Percentiles rank a stretch among this genome's conserved stretches.
phyloP scores from a whole-genome alignment of 805 yeast species.

The Nakazawaea peltata region DNA sequence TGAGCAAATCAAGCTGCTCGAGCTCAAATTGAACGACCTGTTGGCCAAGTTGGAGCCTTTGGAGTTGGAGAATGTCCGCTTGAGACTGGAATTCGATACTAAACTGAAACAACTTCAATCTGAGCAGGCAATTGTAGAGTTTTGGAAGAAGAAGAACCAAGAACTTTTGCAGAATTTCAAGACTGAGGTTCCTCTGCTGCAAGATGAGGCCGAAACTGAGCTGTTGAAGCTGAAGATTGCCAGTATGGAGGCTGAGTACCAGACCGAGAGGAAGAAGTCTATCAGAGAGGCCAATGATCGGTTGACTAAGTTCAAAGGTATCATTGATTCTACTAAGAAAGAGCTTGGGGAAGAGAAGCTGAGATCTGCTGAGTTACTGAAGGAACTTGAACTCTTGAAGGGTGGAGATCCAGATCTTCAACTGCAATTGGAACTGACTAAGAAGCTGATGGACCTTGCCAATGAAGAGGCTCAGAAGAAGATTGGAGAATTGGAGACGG shows the following conservation, averaged over 20 bases:
- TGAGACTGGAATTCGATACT: slow-evolving; percentile 34
- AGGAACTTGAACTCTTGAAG: slow-evolving; percentile 19
- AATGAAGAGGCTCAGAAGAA: slow-evolving; percentile 3
- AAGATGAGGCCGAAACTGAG: slow-evolving; percentile 16
- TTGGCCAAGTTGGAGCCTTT: slow-evolving; percentile 35
- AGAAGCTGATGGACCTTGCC: slow-evolving; percentile 10
- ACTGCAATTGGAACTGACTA: slow-evolving; percentile 15
- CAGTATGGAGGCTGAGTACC: slow-evolving; percentile 12
- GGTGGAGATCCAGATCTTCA: slow-evolving; percentile 11
- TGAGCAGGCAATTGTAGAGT: slow-evolving; percentile 44
- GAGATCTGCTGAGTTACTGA: not conserved
- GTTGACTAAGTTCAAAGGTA: slow-evolving; percentile 9
- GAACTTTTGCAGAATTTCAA: slow-evolving; percentile 34
- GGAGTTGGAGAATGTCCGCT: slow-evolving; percentile 26
- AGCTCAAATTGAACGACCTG: slow-evolving; percentile 25
- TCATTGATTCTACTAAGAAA: slow-evolving; percentile 5
- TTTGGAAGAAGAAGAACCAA: slow-evolving; percentile 48
- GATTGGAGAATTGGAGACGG: slow-evolving; percentile 12
- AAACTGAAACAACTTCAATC: slow-evolving; percentile 41
- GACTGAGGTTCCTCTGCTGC: slow-evolving; percentile 19
- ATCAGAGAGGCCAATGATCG: slow-evolving; percentile 14
- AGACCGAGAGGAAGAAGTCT: slow-evolving; percentile 11
- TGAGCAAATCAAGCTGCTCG: slow-evolving; percentile 28
- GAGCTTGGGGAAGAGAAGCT: slow-evolving; percentile 8
- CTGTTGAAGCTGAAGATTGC: slow-evolving; percentile 15